A percentile compares a stretch with the other conserved stretches of the same genome.
Evolutionary conservation across 2,329 filamentous ascomycete genomes (phyloP).

Genomic region (Hortaea werneckii): DNA sequence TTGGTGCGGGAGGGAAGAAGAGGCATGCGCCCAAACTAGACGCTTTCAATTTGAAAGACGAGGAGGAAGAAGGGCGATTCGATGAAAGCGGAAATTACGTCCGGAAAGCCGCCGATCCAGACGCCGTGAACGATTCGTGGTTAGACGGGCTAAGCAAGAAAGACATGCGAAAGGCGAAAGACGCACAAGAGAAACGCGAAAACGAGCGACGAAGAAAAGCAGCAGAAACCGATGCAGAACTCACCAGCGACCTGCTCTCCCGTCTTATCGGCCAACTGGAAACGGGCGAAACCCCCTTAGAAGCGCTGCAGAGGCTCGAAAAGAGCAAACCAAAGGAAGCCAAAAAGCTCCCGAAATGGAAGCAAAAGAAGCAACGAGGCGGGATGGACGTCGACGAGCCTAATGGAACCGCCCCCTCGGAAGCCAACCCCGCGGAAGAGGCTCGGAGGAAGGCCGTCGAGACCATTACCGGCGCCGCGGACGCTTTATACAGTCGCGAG

Average conservation of each 20-base stretch:
- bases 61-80: slow-evolving; percentile 87
- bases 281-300: slow-evolving; percentile 72
- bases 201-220: slow-evolving; percentile 62
- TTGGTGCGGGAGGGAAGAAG: slow-evolving; percentile 84
- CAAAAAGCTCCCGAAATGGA: slow-evolving; percentile 48
- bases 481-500: slow-evolving; percentile 72
- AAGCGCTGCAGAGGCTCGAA: slow-evolving; percentile 67
- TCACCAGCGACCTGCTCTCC: slow-evolving; percentile 64
- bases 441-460: slow-evolving; percentile 66
- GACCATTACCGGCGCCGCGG: slow-evolving; percentile 78
- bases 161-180: slow-evolving; percentile 79
- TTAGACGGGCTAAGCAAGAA: slow-evolving; percentile 86
- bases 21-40: slow-evolving; percentile 88
- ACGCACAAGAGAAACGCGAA: slow-evolving; percentile 77
- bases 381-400: slow-evolving; percentile 59
- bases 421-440: slow-evolving; percentile 58
- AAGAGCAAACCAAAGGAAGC: slow-evolving; percentile 48
- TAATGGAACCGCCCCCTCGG: slow-evolving; percentile 23
- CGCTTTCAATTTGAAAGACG: slow-evolving; percentile 85
- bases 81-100: slow-evolving; percentile 88
- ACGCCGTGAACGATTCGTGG: slow-evolving; percentile 87
- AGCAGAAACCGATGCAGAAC: slow-evolving; percentile 61
- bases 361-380: slow-evolving; percentile 42
- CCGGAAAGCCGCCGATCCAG: slow-evolving; percentile 76
- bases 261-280: slow-evolving; percentile 65